Evolutionary conservation across 2,329 filamentous ascomycete species (phyloP).

Genomic region (Fusarium penzigii): DNA sequence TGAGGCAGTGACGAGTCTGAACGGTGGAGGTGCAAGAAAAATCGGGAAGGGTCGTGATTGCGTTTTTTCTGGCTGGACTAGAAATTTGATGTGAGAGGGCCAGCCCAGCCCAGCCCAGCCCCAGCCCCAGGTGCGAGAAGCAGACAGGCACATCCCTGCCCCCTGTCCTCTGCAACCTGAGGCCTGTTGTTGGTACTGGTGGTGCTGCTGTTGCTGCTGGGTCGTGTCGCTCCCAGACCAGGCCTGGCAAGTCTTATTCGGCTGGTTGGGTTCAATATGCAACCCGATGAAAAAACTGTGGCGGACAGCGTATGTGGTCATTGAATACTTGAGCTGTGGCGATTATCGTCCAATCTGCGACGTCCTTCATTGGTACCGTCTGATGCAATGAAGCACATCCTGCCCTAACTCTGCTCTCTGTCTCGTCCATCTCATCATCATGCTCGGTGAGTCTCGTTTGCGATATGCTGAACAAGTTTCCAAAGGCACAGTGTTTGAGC

Average conservation of each 20-base stretch:
- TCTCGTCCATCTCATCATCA: not conserved
- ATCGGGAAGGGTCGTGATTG: slow-evolving; percentile 17
- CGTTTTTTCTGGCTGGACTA: slow-evolving; percentile 19
- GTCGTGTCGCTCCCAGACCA: not conserved
- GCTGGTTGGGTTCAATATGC: slow-evolving; percentile 25
- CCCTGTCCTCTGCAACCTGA: slow-evolving; percentile 26
- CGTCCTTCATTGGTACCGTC: slow-evolving; percentile 7
- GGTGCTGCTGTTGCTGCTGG: slow-evolving; percentile 22
- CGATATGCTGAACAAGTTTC: not conserved
- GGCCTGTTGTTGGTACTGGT: slow-evolving; percentile 15
- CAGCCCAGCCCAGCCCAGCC: too few relatives aligned
- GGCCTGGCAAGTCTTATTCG: slow-evolving; percentile 1
- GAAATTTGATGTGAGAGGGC: slow-evolving; percentile 10
- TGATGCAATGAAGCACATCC: slow-evolving; percentile 7
- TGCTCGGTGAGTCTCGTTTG: not conserved
- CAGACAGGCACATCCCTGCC: slow-evolving; percentile 26
- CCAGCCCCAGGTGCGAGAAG: slow-evolving; percentile 16
- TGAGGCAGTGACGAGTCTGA: not conserved
- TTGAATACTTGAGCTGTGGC: slow-evolving; percentile 13
- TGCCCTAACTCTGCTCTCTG: not conserved
- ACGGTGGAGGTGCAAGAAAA: slow-evolving; percentile 21
- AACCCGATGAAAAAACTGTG: slow-evolving; percentile 23
- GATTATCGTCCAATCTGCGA: slow-evolving; percentile 11
- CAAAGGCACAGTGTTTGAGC: not conserved
- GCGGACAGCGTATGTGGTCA: slow-evolving; percentile 22